These are phyloP conservation scores for Coniochaeta sp. DNA, from an alignment of 2,329 filamentous ascomycete genomes.

Conservation along the genomic window DNA sequence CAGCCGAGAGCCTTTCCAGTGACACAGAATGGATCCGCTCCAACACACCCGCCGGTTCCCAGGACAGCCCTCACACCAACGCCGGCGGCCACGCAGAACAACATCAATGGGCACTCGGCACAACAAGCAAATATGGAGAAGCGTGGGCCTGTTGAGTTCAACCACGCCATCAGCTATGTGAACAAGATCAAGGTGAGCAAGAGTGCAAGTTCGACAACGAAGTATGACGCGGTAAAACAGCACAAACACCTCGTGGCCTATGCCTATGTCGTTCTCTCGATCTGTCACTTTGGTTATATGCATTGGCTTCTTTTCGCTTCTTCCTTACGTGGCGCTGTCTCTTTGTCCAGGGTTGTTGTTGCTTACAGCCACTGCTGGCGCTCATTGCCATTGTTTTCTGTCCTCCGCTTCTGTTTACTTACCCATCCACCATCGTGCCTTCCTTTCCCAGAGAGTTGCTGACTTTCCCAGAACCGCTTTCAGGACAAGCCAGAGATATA, in stretches of 20 bases:
- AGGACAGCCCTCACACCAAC: constrained; percentile 54
- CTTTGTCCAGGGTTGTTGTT: too few relatives aligned
- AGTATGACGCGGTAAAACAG: not conserved
- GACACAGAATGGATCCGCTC: constrained; percentile 24
- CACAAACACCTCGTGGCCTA: not conserved
- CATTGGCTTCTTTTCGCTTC: too few relatives aligned
- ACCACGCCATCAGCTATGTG: constrained; percentile 98
- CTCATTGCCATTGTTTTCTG: too few relatives aligned
- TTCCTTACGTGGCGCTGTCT: too few relatives aligned
- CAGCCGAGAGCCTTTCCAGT: constrained; percentile 22
- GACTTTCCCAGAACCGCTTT: constrained; percentile 71
- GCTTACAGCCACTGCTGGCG: too few relatives aligned
- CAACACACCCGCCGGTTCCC: constrained; percentile 35
- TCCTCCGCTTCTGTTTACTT: too few relatives aligned
- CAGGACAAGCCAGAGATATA: constrained; percentile 96
- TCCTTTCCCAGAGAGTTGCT: constrained; percentile 6
- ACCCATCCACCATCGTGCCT: constrained; percentile 11
- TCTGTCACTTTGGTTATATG: not conserved
- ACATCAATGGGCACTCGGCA: constrained; percentile 53
- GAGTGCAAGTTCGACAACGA: not conserved
- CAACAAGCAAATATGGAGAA: constrained; percentile 67
- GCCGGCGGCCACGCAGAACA: constrained; percentile 48
- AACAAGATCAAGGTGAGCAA: constrained; percentile 93
- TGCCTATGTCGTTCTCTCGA: not conserved
- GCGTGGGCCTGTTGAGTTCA: constrained; percentile 93